Conservation (phyloP, 495 filamentous ascomycete genomes). For the Xylaria curta region DNA sequence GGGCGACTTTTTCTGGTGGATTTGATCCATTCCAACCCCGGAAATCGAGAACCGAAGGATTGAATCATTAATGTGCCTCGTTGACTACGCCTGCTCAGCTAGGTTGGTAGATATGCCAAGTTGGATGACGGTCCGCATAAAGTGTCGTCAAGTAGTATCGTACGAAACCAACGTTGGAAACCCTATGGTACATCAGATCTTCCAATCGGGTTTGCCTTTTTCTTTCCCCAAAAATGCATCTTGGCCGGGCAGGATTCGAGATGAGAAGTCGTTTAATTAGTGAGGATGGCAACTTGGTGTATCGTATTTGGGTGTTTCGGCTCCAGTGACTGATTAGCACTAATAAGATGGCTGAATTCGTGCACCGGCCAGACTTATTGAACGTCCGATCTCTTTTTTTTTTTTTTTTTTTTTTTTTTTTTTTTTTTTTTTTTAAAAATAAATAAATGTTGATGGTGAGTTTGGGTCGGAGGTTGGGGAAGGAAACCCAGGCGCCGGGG, state of each 20-base stretch:
- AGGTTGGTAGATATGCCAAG: not conserved
- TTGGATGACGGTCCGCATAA: not conserved
- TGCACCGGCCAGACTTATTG: too few relatives aligned
- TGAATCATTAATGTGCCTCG: not conserved
- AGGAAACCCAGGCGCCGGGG: too few relatives aligned
- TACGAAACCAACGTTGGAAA: not conserved
- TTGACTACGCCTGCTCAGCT: not conserved
- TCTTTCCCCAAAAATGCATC: not conserved
- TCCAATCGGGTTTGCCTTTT: not conserved
- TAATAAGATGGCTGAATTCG: too few relatives aligned
- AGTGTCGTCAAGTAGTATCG: too few relatives aligned
- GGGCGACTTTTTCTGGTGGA: not conserved
- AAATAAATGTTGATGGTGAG: too few relatives aligned
- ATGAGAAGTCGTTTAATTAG: not conserved
- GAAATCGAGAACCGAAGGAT: conserved; percentile 11
- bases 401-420: too few relatives aligned
- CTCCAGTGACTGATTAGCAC: too few relatives aligned
- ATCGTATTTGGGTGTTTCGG: too few relatives aligned
- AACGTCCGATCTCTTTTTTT: too few relatives aligned
- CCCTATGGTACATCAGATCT: not conserved
- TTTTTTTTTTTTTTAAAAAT: too few relatives aligned
- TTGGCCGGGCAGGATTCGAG: not conserved
- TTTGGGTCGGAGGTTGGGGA: too few relatives aligned
- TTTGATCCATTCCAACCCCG: not conserved
- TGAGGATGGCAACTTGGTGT: too few relatives aligned